A percentile compares a stretch with the other conserved stretches of the same genome.
These are phyloP conservation scores for Pseudonectria foliicola DNA, from an alignment of 2,329 filamentous ascomycete genomes.

Conservation along the genomic window DNA sequence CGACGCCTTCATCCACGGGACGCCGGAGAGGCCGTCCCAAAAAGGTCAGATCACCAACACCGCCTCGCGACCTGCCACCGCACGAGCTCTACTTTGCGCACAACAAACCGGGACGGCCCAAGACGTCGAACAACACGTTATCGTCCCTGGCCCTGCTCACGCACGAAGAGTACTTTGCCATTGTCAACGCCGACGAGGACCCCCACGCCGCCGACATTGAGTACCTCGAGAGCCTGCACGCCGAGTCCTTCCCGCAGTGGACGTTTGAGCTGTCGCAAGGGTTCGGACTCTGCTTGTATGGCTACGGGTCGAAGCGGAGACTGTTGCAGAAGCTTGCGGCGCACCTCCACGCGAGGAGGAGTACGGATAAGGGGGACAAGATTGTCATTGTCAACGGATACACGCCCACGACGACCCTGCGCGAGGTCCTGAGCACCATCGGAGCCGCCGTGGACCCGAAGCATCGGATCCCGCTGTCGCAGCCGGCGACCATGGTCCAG, in stretches of 20 bases:
- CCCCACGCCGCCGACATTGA: slow-evolving; percentile 63
- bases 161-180: slow-evolving; percentile 83
- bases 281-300: slow-evolving; percentile 87
- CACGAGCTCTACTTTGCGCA: slow-evolving; percentile 94
- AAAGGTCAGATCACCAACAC: slow-evolving; percentile 59
- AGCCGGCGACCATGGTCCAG: slow-evolving; percentile 62
- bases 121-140: slow-evolving; percentile 83
- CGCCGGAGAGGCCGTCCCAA: slow-evolving; percentile 20
- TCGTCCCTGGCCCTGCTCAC: slow-evolving; percentile 68
- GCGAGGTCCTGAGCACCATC: slow-evolving; percentile 64
- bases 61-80: slow-evolving; percentile 72
- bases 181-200: slow-evolving; percentile 56
- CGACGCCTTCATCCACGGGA: slow-evolving; percentile 37
- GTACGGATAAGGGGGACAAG: slow-evolving; percentile 26
- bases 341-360: slow-evolving; percentile 44
- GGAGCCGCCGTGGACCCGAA: slow-evolving; percentile 52
- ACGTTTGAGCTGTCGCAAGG: slow-evolving; percentile 78
- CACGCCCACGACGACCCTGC: slow-evolving; percentile 54
- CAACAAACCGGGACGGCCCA: slow-evolving; percentile 71
- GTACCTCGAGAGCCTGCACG: slow-evolving; percentile 68
- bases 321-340: slow-evolving; percentile 71
- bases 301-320: slow-evolving; percentile 80
- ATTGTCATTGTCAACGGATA: slow-evolving; percentile 90
- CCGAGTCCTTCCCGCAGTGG: slow-evolving; percentile 85
- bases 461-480: slow-evolving; percentile 48